Evolutionary conservation across 495 filamentous ascomycete species (phyloP), one percentile per base, ranked within the genome.

Genomic region (Lichina pygmaea): DNA sequence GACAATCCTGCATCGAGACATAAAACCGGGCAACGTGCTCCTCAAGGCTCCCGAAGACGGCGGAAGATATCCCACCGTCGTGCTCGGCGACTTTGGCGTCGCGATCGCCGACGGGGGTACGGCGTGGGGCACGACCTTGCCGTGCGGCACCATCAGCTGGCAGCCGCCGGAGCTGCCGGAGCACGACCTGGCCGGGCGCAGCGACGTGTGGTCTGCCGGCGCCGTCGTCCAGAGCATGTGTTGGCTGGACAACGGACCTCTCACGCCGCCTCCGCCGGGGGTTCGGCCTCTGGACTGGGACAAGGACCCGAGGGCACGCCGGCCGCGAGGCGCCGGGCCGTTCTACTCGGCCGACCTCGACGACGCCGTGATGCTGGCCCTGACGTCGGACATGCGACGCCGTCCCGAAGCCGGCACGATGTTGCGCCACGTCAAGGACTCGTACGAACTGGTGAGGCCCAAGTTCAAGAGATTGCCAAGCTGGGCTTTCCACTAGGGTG

Each of bases 41-140:
- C 44, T 60, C 24, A 43, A 37, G 12, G 45, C 49, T 34, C 8
- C n/a, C 15, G 47, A 46, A 7, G 41, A 34, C 8, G 41, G 41
- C 2, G 43, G 41, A 5, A 44, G 50, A 34, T 52, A 54, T 36
- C 54, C 54, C 33, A 49, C 56, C 30, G 44, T 52, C 34, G 47
- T 60, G 12, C 46, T 60, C 10, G 52, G 55, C 16, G 58, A 60
- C 24, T 59, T 59, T 31, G 58, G 58, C 4, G 44, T 61, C 0
- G 55, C 55, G 6, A 48, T 43, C 3, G 13, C 36, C 36, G 2
- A 39, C 11, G 36, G 36, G 11, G 5, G 36, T 15, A 11, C 36
- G 11, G 36, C 10, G 11, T 39, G 36, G 36, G 36, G 36, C 36
- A 11, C 13, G 11, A 15, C 13, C 36, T 15, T 11, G 36, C 36